Evolutionary conservation across 768 basidiomycete species (phyloP), one percentile per base, ranked within the genome.

Genomic region (Kwoniella bestiolae): DNA sequence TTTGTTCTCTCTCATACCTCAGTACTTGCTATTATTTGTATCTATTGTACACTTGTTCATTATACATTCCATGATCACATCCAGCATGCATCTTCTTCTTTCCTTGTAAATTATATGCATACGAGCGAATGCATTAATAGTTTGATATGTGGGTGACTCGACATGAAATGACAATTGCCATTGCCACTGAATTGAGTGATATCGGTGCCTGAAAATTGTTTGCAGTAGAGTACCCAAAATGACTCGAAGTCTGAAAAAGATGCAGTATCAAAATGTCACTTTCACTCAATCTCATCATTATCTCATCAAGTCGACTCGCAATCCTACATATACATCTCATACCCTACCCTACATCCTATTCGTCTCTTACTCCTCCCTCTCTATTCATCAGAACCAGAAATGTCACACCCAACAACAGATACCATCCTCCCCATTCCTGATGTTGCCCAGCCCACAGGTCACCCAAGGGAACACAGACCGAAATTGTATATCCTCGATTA

Each of bases 401-500:
- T 63, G 62, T 16, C 53, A 1, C 53, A 55, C 21, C 62, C 62
- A n/a, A 62, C 29, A 21, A 59, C 68, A 11, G 60, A 56, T 44
- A 72, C 64, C 9, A 49, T 63, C 34, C 53, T 78, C 6, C 73
- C 72, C 25, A 74, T 75, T 16, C 77, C 77, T 5, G 52, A 68
- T 1, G 71, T 78, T 3, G 59, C n/a, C 26, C 77, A 78, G 46
- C 77, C 77, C 6, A 16, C 61, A 16, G 74, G 72, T 23, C 72
- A 78, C 41, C 31, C 60, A 7, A 31, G 66, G 3, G 56, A 65
- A 3, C 49, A 60, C 28, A 56, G 49, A 14, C 73, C 78, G 9
- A 75, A 70, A 61, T 87, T 96, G 69, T 98, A 88, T 82, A 87
- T 98, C 74, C 89, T 98, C 70, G 95, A 97, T 81, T 96, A 98